phyloP scores from a whole-genome alignment of 768 basidiomycete species.

The Termitomyces bulborhizus region DNA sequence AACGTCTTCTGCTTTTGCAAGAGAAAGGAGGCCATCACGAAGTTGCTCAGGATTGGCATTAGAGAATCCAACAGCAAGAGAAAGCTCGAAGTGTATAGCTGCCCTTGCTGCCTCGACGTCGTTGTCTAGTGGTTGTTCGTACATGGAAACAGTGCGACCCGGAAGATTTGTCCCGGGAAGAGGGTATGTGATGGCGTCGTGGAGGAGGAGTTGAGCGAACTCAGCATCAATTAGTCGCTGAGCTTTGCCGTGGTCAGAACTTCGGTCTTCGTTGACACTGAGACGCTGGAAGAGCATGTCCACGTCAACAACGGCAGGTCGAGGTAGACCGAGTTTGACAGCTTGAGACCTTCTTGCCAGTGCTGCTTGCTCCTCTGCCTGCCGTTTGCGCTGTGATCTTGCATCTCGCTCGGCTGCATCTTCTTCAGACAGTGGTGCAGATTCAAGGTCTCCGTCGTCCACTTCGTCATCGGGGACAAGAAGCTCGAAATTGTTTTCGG shows the following conservation, averaged over 20 bases:
- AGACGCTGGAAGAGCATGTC: conserved; percentile 57
- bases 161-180: conserved; percentile 80
- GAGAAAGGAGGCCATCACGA: conserved; percentile 63
- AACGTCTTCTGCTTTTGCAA: conserved; percentile 54
- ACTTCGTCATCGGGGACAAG: conserved; percentile 87
- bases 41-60: conserved; percentile 75
- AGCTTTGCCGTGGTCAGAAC: conserved; percentile 38
- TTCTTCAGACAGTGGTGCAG: conserved; percentile 48
- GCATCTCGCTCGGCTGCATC: conserved; percentile 94
- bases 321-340: conserved; percentile 78
- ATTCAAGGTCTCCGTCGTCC: conserved; percentile 45
- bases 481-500: conserved; percentile 97
- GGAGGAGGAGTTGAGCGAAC: conserved; percentile 70
- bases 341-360: conserved; percentile 78
- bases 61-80: conserved; percentile 75
- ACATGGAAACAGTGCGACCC: conserved; percentile 63
- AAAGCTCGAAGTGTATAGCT: conserved; percentile 77
- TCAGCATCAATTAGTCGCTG: conserved; percentile 70
- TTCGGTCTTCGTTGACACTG: conserved; percentile 38
- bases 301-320: conserved; percentile 80
- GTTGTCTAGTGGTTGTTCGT: conserved; percentile 74
- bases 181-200: conserved; percentile 85
- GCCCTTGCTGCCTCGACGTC: conserved; percentile 62
- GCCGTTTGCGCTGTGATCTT: conserved; percentile 51
- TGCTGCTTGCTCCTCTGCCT: conserved; percentile 73